Evolutionary conservation across 495 filamentous ascomycete genomes (phyloP), one percentile per base, ranked within the genome.

Genomic region (Penicillium maclennaniae): DNA sequence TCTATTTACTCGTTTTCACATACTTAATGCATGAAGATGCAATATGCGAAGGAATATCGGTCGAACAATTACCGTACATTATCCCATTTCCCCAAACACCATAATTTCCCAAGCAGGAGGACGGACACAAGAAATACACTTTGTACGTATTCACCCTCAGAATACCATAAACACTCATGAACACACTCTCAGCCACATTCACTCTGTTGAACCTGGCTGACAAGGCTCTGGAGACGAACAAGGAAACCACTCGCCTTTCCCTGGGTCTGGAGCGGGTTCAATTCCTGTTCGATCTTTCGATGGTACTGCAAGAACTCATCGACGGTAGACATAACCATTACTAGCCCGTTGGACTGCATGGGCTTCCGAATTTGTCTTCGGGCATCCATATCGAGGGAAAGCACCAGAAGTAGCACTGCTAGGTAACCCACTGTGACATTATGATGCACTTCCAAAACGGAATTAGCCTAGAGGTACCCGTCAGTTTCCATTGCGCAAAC

Each of bases 351-450:
- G 7, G 82, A 79, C 2, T 80, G 80, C 41, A 89, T 74, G 25
- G 69, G 75, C 6, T 55, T 49, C 20, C 71, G 70, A 25, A 92
- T 74, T 19, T 74, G 66, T 23, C 68, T 63, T 31, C 79, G 68
- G 12, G 83, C 80, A 26, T 75, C 71, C 12, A 61, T 43, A 45
- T 83, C 72, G 17, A 92, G 73, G 62, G 87, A 91, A 15, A 97
- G 76, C 45, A 87, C 89, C 25, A 89, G 86, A 10, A 99, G 73
- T 4, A 97, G 75, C 5, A 97, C 83, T 1, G 92, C 84, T 39
- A 99, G 77, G 61, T 96, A 99, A 25, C 95, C 95, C 52, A 92
- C 84, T 3, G 89, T 87, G 26, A 99, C 91, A 65, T 92, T 96
- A 46, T 84, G 80, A 46, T 87, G 85, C n/a, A 86, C 84, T 59